These are phyloP conservation scores for Boletellus ananas DNA, from an alignment of 768 basidiomycete species.

Conservation along the genomic window DNA sequence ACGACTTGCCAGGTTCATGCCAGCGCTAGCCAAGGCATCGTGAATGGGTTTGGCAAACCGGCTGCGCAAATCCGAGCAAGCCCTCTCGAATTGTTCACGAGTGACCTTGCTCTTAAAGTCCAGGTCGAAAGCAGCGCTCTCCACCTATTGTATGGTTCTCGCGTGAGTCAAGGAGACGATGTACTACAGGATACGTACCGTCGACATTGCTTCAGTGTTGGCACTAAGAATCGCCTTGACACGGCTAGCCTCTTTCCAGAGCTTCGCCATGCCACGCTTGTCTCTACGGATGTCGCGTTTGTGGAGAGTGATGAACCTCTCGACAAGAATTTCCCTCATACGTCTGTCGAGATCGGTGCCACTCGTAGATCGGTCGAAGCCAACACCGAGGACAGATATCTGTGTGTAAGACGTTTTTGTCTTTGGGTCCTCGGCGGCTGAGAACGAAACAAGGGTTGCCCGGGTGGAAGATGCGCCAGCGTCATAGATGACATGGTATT, in stretches of 20 bases:
- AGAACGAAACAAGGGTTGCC: conserved; percentile 74
- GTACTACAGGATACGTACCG: conserved; percentile 43
- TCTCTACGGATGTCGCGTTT: conserved; percentile 67
- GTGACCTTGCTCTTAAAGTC: conserved; percentile 83
- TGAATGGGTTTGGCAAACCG: conserved; percentile 68
- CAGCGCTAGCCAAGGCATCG: conserved; percentile 66
- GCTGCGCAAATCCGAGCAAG: conserved; percentile 59
- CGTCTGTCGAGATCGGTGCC: conserved; percentile 85
- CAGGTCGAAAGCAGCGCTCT: conserved; percentile 85
- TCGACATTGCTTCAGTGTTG: conserved; percentile 73
- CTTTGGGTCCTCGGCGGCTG: conserved; percentile 45
- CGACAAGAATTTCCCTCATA: conserved; percentile 74
- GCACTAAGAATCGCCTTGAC: conserved; percentile 93
- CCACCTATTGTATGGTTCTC: conserved; percentile 49
- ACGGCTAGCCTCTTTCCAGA: conserved; percentile 90
- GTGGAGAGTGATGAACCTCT: conserved; percentile 69
- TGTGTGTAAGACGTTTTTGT: conserved; percentile 55
- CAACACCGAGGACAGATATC: conserved; percentile 76
- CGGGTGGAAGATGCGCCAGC: conserved; percentile 82
- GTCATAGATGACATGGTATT: conserved; percentile 91
- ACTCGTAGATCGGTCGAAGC: conserved; percentile 70
- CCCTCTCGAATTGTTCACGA: conserved; percentile 73
- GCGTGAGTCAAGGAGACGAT: not conserved
- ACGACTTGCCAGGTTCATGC: conserved; percentile 56
- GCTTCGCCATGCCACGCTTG: conserved; percentile 83